phyloP scores from a whole-genome alignment of 805 yeast genomes.

The Helenozyma rhizophorensis region DNA sequence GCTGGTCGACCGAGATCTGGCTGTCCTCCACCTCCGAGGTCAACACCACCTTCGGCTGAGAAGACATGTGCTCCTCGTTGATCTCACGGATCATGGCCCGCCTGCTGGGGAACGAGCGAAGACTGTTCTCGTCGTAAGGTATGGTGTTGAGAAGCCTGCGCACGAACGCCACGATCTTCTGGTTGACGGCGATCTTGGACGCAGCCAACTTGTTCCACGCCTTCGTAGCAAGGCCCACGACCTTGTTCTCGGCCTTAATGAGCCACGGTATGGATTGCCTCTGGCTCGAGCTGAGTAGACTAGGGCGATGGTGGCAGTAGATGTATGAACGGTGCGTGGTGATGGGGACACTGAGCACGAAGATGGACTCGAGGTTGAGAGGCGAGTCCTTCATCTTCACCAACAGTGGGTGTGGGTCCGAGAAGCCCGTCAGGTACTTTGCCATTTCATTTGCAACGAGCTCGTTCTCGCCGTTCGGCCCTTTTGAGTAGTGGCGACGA shows the following conservation, averaged over 20 bases:
- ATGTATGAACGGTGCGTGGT: constrained; percentile 58
- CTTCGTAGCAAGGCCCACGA: constrained; percentile 46
- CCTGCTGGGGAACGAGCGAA: constrained; percentile 72
- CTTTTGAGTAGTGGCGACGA: no score
- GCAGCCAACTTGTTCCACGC: constrained; percentile 60
- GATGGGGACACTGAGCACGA: constrained; percentile 68
- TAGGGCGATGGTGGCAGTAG: constrained; percentile 57
- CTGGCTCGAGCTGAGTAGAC: constrained; percentile 23
- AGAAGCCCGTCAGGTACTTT: no score
- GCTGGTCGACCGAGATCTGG: constrained; percentile 22
- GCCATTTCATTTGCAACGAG: neutral
- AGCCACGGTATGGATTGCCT: constrained; percentile 24
- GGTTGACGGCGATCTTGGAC: constrained; percentile 55
- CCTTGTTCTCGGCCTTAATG: constrained; percentile 42
- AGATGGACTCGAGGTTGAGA: constrained; percentile 41
- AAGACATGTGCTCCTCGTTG: constrained; percentile 21
- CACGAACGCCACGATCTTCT: constrained; percentile 51
- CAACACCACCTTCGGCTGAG: constrained; percentile 10
- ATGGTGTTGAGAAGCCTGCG: constrained; percentile 53
- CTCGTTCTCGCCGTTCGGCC: constrained; percentile 3
- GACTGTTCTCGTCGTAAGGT: constrained; percentile 76
- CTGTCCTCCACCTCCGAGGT: constrained; percentile 10
- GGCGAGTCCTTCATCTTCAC: neutral
- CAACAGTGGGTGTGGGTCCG: no score
- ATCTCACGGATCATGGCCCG: constrained; percentile 51